Percentiles rank a stretch among this genome's conserved stretches.
These are phyloP conservation scores for Cyclaneusma minus DNA, from an alignment of 2,329 filamentous ascomycete genomes.

Conservation along the genomic window DNA sequence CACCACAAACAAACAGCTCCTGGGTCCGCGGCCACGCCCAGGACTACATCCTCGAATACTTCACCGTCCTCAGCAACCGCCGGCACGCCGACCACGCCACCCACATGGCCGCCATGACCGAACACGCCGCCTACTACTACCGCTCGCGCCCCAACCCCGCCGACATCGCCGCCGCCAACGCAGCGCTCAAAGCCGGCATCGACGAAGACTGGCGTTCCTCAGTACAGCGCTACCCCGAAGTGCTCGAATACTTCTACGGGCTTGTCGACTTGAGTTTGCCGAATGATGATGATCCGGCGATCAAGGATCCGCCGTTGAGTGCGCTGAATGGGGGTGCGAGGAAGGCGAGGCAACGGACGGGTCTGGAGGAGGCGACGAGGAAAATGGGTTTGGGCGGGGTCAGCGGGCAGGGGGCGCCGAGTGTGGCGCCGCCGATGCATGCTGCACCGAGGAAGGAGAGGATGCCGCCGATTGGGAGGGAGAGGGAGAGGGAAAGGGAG, in stretches of 20 bases:
- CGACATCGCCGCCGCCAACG: conserved; percentile 49
- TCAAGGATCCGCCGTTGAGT: conserved; percentile 44
- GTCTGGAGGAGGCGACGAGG: conserved; percentile 6
- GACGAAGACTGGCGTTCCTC: conserved; percentile 66
- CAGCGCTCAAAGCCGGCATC: conserved; percentile 54
- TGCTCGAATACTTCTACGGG: conserved; percentile 68
- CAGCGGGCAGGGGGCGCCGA: too few species aligned
- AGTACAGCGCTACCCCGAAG: conserved; percentile 63
- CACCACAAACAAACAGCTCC: conserved; percentile 7
- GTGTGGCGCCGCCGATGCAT: too few species aligned
- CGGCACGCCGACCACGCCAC: conserved; percentile 40
- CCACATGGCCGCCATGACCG: conserved; percentile 38
- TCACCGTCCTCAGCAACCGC: conserved; percentile 41
- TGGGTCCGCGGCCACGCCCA: conserved; percentile 53
- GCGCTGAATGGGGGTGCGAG: conserved; percentile 12
- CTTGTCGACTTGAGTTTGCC: conserved; percentile 53
- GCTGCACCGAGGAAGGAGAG: too few species aligned
- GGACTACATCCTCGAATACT: conserved; percentile 54
- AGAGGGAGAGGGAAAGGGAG: too few species aligned
- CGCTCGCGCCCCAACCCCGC: conserved; percentile 39
- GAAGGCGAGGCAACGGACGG: conserved; percentile 2
- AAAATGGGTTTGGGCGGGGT: too few species aligned
- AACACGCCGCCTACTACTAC: conserved; percentile 41
- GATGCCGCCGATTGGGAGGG: too few species aligned
- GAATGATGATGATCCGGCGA: conserved; percentile 39